A percentile compares a stretch with the other conserved stretches of the same genome.
Conservation (phyloP, 2,329 filamentous ascomycete genomes). For the Eutypella sp. region DNA sequence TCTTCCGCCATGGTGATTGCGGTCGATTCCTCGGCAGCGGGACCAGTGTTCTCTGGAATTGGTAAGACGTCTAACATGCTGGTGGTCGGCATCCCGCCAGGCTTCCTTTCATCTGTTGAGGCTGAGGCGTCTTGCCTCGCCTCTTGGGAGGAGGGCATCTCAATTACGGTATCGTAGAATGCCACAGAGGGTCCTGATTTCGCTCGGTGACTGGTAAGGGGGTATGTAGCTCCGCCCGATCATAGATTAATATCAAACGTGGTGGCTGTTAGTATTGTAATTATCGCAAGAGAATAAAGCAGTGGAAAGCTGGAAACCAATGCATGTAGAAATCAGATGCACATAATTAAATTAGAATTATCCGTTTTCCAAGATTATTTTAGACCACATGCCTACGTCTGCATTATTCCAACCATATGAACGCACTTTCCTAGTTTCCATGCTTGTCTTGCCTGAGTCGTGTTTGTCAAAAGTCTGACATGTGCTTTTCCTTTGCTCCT, state of each 20-base stretch:
- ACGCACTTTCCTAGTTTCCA: background rate
- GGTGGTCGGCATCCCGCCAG: conserved; percentile 7
- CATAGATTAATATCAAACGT: too few relatives aligned
- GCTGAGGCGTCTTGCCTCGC: background rate
- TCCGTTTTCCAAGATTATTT: background rate
- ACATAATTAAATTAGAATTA: background rate
- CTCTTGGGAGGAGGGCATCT: too few relatives aligned
- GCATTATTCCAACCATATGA: too few relatives aligned
- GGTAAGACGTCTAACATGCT: conserved; percentile 29
- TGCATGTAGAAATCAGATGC: too few relatives aligned
- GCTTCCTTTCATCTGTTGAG: conserved; percentile 6
- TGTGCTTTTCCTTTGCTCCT: background rate
- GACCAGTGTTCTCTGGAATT: conserved; percentile 25
- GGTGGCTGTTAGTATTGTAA: too few relatives aligned
- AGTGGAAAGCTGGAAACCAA: background rate
- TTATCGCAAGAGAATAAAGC: too few relatives aligned
- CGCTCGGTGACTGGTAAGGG: too few relatives aligned
- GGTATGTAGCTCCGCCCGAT: too few relatives aligned
- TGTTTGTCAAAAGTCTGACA: background rate
- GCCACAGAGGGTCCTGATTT: too few relatives aligned
- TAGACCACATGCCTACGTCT: too few relatives aligned
- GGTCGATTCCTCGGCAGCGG: conserved; percentile 17
- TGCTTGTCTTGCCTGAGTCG: background rate
- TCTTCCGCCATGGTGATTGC: conserved; percentile 21
- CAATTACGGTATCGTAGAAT: too few relatives aligned